Base-by-base conservation (phyloP, 805 yeast genomes). In the Candida krabiensis region DNA sequence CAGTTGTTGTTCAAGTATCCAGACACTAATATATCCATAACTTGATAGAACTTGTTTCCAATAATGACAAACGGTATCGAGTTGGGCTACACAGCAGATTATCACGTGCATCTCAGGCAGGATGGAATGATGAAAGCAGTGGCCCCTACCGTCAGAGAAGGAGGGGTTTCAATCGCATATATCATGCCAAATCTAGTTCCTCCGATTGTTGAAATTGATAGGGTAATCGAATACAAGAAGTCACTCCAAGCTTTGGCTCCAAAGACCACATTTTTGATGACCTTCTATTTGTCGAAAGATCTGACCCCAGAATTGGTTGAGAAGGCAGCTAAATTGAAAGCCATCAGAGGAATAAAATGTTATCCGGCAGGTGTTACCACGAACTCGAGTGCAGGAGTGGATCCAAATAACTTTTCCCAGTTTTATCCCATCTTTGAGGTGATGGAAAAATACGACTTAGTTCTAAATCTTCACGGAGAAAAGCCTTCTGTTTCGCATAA, bases 361-460 rank as follows among this genome's bases (percentile, higher is more conserved):
- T 93, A 93, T 61, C 99, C 99, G 28, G 97, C 98, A 2, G 99
- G 99, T 30, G 99, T 93, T 22, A 93, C 99, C n/a, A 93, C 99
- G 27, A 93, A 93, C 67, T 88, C 96, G 8, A 64, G 76, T 33
- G 86, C 83, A 3, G 99, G 99, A 35, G 96, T 93, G 17, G 93
- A 86, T 60, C 95, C 95, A 17, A 87, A 89, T 53, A 96, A 91
- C 55, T 93, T 93, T 64, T 76, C 83, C 33, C 80, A 75, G 5
- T 93, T 90, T 55, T 93, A 89, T 60, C 96, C 96, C 4, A 73
- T 93, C 8, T 93, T 93, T 58, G 73, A 84, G 55, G 96, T 87
- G 11, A 83, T 93, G 91, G 83, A 91, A 63, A 73, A 78, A 46
- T 76, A 86, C 45, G 74, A 76, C 35, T 63, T 93, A 58, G 83